A percentile compares a stretch with the other conserved stretches of the same genome.
Evolutionary conservation across 1,284 basidiomycete genomes (phyloP).

Genomic region (Pseudozyma hubeiensis): DNA sequence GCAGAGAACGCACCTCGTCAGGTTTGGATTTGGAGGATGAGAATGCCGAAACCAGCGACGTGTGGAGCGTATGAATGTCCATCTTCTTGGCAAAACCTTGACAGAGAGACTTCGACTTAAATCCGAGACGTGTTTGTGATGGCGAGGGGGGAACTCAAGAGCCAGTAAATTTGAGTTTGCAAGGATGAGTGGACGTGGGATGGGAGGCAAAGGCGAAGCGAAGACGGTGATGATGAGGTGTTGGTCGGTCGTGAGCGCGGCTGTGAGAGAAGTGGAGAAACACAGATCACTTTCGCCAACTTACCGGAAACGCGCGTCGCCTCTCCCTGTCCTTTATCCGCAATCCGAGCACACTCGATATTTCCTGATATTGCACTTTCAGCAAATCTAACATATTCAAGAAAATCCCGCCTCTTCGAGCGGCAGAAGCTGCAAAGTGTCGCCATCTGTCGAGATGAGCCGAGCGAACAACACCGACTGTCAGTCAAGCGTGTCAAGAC

Average conservation of each 20-base stretch:
- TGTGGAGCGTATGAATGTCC: slow-evolving; percentile 32
- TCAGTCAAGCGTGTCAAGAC: too few relatives aligned
- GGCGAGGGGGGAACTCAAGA: not conserved
- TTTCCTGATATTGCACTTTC: not conserved
- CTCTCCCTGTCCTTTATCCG: slow-evolving; percentile 2
- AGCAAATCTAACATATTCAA: not conserved
- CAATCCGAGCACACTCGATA: slow-evolving; percentile 3
- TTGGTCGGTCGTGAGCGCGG: slow-evolving; percentile 4
- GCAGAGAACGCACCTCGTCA: slow-evolving; percentile 37
- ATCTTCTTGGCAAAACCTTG: slow-evolving; percentile 2
- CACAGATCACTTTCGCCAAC: slow-evolving; percentile 20
- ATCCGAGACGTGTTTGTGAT: too few relatives aligned
- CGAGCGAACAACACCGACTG: too few relatives aligned
- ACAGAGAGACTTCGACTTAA: too few relatives aligned
- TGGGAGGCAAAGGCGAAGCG: not conserved
- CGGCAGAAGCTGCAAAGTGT: not conserved
- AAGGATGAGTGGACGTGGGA: not conserved
- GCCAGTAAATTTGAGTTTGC: not conserved
- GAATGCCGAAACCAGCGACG: slow-evolving; percentile 34
- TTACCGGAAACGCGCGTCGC: slow-evolving; percentile 24
- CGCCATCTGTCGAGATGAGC: not conserved
- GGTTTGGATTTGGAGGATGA: slow-evolving; percentile 20
- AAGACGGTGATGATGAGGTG: not conserved
- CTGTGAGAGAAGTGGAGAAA: slow-evolving; percentile 17
- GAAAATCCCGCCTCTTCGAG: not conserved